phyloP scores from a whole-genome alignment of 2,329 filamentous ascomycete genomes.

The Monilinia vaccinii-corymbosi region DNA sequence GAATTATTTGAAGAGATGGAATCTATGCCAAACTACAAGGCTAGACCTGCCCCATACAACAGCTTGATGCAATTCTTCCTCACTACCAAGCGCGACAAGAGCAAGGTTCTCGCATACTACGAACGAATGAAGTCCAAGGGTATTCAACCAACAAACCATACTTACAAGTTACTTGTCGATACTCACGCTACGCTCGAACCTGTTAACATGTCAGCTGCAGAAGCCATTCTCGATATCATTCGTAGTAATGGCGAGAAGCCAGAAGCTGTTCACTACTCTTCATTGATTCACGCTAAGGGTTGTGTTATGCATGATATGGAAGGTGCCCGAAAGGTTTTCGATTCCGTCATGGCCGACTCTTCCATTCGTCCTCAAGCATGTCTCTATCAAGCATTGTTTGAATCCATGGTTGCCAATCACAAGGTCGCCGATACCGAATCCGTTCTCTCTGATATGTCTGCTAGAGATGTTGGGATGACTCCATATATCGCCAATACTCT shows the following conservation, averaged over 20 bases:
- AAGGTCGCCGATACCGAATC: conserved; percentile 66
- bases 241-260: conserved; percentile 63
- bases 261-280: conserved; percentile 91
- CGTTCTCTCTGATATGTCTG: conserved; percentile 67
- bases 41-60: conserved; percentile 93
- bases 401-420: conserved; percentile 94
- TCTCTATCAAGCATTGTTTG: conserved; percentile 93
- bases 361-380: conserved; percentile 68
- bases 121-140: conserved; percentile 83
- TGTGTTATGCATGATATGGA: conserved; percentile 89
- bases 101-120: conserved; percentile 90
- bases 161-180: conserved; percentile 94
- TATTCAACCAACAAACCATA: conserved; percentile 89
- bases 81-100: conserved; percentile 90
- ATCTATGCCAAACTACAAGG: conserved; percentile 97
- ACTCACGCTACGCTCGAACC: conserved; percentile 91
- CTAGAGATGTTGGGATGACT: conserved; percentile 71
- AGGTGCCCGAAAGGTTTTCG: conserved; percentile 73
- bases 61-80: conserved; percentile 99
- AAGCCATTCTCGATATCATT: conserved; percentile 73
- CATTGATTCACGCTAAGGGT: conserved; percentile 89
- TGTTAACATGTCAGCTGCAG: conserved; percentile 78
- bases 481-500: conserved; percentile 97
- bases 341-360: conserved; percentile 62
- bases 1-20: conserved; percentile 99